phyloP scores from a whole-genome alignment of 1,284 basidiomycete species.

The Phellopilus nigrolimitatus region DNA sequence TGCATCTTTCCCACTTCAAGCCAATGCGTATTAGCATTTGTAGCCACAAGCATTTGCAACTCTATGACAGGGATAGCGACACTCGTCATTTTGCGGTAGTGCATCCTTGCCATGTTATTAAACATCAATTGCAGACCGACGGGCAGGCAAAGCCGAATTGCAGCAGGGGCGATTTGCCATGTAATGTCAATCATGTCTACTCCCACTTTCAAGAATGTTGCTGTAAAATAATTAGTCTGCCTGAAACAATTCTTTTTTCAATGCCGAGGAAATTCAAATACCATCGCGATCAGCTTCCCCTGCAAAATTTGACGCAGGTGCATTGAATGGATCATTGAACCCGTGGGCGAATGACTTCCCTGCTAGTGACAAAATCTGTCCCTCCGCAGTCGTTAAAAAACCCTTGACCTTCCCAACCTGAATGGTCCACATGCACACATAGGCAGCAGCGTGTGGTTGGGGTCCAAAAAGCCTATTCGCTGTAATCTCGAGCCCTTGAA shows the following conservation, averaged over 20 bases:
- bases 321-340: slow-evolving; percentile 72
- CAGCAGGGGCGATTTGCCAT: slow-evolving; percentile 48
- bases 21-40: slow-evolving; percentile 49
- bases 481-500: slow-evolving; percentile 68
- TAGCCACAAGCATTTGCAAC: slow-evolving; percentile 43
- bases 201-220: slow-evolving; percentile 68
- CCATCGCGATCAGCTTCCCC: slow-evolving; percentile 70
- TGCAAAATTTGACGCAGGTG: slow-evolving; percentile 69
- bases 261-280: slow-evolving; percentile 26
- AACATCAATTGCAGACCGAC: slow-evolving; percentile 60
- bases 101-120: slow-evolving; percentile 69
- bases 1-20: slow-evolving; percentile 57
- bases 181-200: slow-evolving; percentile 50
- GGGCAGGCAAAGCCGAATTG: slow-evolving; percentile 52
- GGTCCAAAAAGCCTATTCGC: slow-evolving; percentile 86
- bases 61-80: slow-evolving; percentile 47
- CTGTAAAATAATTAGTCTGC: slow-evolving; percentile 31
- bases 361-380: slow-evolving; percentile 47
- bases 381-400: slow-evolving; percentile 53
- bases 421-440: slow-evolving; percentile 89
- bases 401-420: slow-evolving; percentile 58
- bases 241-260: neutral
- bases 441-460: slow-evolving; percentile 76
- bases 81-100: slow-evolving; percentile 56
- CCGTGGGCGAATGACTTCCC: slow-evolving; percentile 60